Evolutionary conservation across 176 grass and related monocot genomes (phyloP), one percentile per base, ranked within the genome.

Genomic region (Dendrocalamus sinicus): DNA sequence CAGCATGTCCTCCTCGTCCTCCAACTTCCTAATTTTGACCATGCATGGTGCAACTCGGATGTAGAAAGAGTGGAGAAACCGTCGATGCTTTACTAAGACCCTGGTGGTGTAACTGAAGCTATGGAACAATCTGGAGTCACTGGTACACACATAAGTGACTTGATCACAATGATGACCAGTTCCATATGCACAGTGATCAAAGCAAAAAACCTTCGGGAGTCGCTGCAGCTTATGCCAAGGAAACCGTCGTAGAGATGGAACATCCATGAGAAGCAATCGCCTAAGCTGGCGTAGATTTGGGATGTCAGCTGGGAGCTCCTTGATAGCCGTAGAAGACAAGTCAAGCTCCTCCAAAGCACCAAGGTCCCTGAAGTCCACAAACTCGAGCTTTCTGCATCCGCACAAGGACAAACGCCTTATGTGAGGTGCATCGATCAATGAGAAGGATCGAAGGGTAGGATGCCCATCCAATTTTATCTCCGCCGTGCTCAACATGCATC

Each of bases 331-430:
- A 22, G 19, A 7, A 3, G 81, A 85, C 0, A 89, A 15, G 32
- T 84, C 60, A 3, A 89, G 14, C 2, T 80, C 81, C 37, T 85
- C 87, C 28, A 89, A 30, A 60, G 40, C 60, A 69, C 1, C 69
- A 41, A 69, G 40, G 1, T 80, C 20, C 48, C 26, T 89, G 2
- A 89, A 50, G 5, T 89, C 40, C 0, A 89, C 7, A 4, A 0
- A 11, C 46, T 85, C 51, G 0, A 89, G 35, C 0, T 40, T 84
- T 50, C 1, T 67, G 12, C 81, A 89, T 39, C 75, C 26, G 0
- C 0, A 4, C 19, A 89, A 11, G 0, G 75, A 89, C 9, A 84
- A 1, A 0, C 0, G 0, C 47, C 5, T 74, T 32, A 84, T 7
- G 0, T 19, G 74, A 24, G 54, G 67, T 73, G 57, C 0, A 1